Base-by-base conservation (phyloP, 1,284 basidiomycete genomes). In the Ustilago vetiveriae region DNA sequence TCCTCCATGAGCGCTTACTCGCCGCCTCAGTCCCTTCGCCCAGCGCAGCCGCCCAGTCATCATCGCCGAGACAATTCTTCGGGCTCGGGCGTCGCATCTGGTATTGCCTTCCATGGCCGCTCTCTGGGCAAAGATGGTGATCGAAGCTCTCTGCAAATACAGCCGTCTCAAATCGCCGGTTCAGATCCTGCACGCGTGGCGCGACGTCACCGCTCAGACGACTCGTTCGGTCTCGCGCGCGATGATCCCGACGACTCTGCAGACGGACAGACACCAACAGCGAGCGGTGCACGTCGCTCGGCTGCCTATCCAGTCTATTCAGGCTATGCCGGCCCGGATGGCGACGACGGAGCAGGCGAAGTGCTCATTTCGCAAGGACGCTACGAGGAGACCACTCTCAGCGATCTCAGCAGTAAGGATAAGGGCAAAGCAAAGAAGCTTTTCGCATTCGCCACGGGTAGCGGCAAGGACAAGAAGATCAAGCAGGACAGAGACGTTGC, bases 391-490 rank as follows among this genome's bases (percentile, higher is more conserved):
- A 50, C 54, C 16, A 38, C 35, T 0, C 43, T 55, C 3, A 36
- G 47, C 36, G 66, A 69, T 7, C 50, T 26, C 21, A 27, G 27
- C 26, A 22, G 24, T 6, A 68, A 59, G 17, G 68, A 68, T 33
- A 67, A 72, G 47, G 30, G 29, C 13, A 72, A 64, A n/a, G 46
- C 36, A 23, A 67, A 60, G 29, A 72, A 67, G 45, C 47, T 72
- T 3, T 72, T 72, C 22, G 59, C 50, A 14, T 63, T 68, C 33
- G 49, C 53, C 23, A 44, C 59, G 1, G 41, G 36, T n/a, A 47
- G 47, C 37, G 55, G 43, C 23, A 68, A 64, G 32, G 64, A 66
- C 32, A 63, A 63, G 54, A 59, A 62, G 24, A 22, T 17, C 9
- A 58, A 59, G 38, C 50, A 60, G 14, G 43, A 55, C 3, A 57